Base-by-base conservation (phyloP, 2,329 filamentous ascomycete genomes). In the Ophiostoma australiae region DNA sequence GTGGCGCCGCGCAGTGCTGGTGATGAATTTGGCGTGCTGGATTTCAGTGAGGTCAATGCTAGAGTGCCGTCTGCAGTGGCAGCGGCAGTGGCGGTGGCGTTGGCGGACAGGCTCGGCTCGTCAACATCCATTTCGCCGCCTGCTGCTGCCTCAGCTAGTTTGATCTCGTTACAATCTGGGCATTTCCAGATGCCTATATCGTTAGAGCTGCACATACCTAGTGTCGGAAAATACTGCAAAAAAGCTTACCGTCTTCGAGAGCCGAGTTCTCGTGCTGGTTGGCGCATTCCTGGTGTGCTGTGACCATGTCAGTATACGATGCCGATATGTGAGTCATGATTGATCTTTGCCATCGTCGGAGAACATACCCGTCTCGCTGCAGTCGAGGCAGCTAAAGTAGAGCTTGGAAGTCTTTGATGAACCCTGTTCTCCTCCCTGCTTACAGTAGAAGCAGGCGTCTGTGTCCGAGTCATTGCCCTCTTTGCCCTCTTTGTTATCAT, bases 221-320 rank as follows among this genome's bases (percentile, higher is more conserved):
- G 1, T 4, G 17, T 1, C 5, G 3, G 6, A 37, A 4, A 70
- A 23, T 20, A 20, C 8, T 20, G 17, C 20, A 8, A 4, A 35
- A 48, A 68, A 35, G 41, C 70, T 69, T 17, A 71, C 70, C 71
- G 35, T 89, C 85, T 73, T 87, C 85, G 74, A 84, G 81, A 75
- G 82, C 82, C 76, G 91, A 81, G 74, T 87, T 87, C 72, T 86
- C 86, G 78, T 88, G 87, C 78, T 91, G 87, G 77, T 90, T 89
- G 72, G 93, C 94, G 81, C 94, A 97, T 85, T 95, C 91, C 79
- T 91, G 89, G 83, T 98, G 94, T 77, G 93, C 94, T 97, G 66
- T 31, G 20, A 13, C 4, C 39, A 33, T 15, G 33, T 66, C 20
- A 66, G 63, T 66, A 15, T 37, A 41, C 58, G 31, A 1, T 15